Base-by-base conservation (phyloP, 352 stramenopile genomes). In the Globisporangium viniferum region DNA sequence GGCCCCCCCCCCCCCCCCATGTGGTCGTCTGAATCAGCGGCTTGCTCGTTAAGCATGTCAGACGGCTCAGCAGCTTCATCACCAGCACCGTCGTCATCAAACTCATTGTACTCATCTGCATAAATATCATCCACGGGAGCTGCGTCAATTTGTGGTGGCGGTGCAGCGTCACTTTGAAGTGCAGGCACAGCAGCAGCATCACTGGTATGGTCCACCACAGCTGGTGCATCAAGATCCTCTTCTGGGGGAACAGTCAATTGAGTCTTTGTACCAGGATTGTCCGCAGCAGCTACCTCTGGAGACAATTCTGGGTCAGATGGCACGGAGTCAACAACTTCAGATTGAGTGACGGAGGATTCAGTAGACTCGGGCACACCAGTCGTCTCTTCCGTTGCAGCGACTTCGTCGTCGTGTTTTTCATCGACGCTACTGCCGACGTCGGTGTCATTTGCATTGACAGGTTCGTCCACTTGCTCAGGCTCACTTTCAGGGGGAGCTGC, bases 31-130 rank as follows among this genome's bases (percentile, higher is more conserved):
- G 44, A 9, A 44, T 67, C 68, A 35, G 41, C 20, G 14, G 24
- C 33, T 39, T 39, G 20, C 62, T 78, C 73, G 5, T 44, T 58
- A n/a, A 49, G 69, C 35, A 58, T 55, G 27, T 80, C 72, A 55
- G 57, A 39, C 39, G 69, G 44, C 36, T 79, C 71, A 44, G 57
- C 54, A 44, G 67, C 70, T 44, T 88, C 78, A 46, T 80, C 79
- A 8, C 75, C 76, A 44, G 63, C 73, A 22, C 61, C 64, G 20
- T 81, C 80, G 29, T 84, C 76, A 1, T 90, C 81, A 67, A 89
- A 89, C 49, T 91, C 81, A 22, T 71, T 78, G 55, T 82, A 84
- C 33, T 76, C 72, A 61, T 89, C 82, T 8, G 71, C 79, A 49
- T 89, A 91, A 67, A 91, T 73, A 46, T 78, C 79, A 70, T 88